These are phyloP conservation scores for Hypoxylon fuscum DNA, from an alignment of 495 filamentous ascomycete genomes.

Conservation along the genomic window DNA sequence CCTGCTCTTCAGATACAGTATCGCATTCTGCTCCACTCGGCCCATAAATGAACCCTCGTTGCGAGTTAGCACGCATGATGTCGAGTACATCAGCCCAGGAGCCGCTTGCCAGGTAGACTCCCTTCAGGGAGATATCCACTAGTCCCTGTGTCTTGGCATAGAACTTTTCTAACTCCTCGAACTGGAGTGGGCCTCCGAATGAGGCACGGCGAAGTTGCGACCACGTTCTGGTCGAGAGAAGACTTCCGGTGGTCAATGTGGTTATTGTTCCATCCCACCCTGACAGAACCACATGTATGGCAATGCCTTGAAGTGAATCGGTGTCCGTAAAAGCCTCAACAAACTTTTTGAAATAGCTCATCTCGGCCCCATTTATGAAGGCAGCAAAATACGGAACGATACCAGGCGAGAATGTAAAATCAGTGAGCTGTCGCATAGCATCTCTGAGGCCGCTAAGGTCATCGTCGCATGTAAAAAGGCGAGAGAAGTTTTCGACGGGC, in stretches of 20 bases:
- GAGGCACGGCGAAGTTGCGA: not conserved
- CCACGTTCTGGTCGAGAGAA: not conserved
- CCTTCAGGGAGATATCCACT: not conserved
- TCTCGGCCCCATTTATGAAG: not conserved
- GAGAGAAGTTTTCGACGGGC: not conserved
- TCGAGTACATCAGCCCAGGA: not conserved
- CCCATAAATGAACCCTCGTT: not conserved
- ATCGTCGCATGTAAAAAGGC: not conserved
- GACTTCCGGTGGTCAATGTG: not conserved
- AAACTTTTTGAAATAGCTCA: not conserved
- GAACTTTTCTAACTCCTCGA: not conserved
- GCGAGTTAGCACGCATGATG: not conserved
- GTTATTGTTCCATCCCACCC: not conserved
- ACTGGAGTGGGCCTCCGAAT: not conserved
- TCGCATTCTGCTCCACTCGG: not conserved
- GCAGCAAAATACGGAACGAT: not conserved
- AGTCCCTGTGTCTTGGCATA: not conserved
- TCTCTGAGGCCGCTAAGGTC: not conserved
- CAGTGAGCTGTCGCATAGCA: not conserved
- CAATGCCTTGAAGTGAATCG: not conserved
- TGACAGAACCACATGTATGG: not conserved
- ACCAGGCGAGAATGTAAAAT: not conserved
- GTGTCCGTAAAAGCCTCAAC: not conserved
- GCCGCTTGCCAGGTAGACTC: not conserved
- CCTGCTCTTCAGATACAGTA: not conserved